phyloP scores from a whole-genome alignment of 139 green algal species.

The Chlamydomonas applanata region DNA sequence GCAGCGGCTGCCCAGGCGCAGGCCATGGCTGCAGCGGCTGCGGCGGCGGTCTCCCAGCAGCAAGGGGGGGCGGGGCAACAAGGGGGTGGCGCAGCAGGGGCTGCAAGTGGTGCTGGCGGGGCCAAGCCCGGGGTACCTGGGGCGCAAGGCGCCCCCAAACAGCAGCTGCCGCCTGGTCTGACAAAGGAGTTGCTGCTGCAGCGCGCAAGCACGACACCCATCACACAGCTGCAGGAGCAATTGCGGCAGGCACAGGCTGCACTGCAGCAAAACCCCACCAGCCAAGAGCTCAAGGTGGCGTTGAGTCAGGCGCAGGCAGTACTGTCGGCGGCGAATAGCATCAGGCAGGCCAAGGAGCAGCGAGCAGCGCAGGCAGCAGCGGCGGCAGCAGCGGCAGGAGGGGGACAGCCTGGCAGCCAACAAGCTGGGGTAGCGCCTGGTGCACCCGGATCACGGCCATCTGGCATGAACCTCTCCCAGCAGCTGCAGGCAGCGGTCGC shows the following conservation, averaged over 20 bases:
- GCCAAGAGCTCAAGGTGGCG: too few relatives aligned
- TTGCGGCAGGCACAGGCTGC: neutral
- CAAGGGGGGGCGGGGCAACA: neutral
- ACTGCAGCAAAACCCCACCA: neutral
- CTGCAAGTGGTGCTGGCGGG: neutral
- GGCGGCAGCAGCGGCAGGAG: too few relatives aligned
- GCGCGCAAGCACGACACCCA: neutral
- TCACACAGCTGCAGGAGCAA: neutral
- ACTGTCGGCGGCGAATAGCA: too few relatives aligned
- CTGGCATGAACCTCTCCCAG: too few relatives aligned
- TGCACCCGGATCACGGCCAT: too few relatives aligned
- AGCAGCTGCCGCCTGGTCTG: neutral
- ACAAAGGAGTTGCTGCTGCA: neutral
- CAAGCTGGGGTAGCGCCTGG: too few relatives aligned
- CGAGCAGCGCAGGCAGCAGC: too few relatives aligned
- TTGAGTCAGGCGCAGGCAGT: too few relatives aligned
- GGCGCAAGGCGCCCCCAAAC: neutral
- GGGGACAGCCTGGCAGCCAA: too few relatives aligned
- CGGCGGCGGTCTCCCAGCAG: neutral
- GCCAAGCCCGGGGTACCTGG: neutral
- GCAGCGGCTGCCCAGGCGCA: conserved; percentile 2
- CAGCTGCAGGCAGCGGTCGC: too few relatives aligned
- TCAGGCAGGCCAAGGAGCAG: too few relatives aligned
- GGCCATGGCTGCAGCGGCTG: neutral
- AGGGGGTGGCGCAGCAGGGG: neutral